phyloP scores from a whole-genome alignment of 1,139 yeast genomes.

The Yamadazyma aaseri region DNA sequence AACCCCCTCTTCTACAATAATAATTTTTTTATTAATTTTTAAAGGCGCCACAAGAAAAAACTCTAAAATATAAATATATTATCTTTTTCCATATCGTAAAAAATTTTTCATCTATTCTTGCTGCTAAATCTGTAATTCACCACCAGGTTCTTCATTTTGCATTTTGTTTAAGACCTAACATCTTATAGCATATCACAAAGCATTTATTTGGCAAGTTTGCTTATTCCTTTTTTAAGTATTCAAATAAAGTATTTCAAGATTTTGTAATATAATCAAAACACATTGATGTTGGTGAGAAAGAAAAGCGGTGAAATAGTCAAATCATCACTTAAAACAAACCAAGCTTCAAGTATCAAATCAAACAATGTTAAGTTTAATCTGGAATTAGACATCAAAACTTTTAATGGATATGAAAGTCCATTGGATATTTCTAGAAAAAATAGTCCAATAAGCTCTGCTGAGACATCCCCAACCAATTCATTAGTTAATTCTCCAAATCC shows the following conservation, averaged over 20 bases:
- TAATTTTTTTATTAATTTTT: not conserved
- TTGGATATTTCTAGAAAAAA: constrained; percentile 33
- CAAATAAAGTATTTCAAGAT: no score
- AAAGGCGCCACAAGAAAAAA: not conserved
- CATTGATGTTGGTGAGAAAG: constrained; percentile 25
- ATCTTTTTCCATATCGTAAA: not conserved
- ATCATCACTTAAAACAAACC: constrained; percentile 31
- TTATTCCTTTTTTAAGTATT: no score
- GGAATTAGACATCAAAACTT: constrained; percentile 29
- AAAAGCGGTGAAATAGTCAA: constrained; percentile 42
- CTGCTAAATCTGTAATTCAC: no score
- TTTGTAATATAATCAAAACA: no score
- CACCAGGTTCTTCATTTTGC: no score
- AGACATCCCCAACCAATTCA: constrained; percentile 7
- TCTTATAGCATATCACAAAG: no score
- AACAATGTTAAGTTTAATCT: constrained; percentile 12
- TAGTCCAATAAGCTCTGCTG: constrained; percentile 31
- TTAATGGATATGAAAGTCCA: constrained; percentile 44
- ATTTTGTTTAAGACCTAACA: no score
- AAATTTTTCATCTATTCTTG: constrained; percentile 1
- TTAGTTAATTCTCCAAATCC: constrained; percentile 9
- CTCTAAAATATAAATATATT: not conserved
- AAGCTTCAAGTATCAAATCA: constrained; percentile 3
- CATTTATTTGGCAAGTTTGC: no score
- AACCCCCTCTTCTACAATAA: constrained; percentile 1